Conservation (phyloP, 139 green algal genomes). For the Desmodesmus armatus region DNA sequence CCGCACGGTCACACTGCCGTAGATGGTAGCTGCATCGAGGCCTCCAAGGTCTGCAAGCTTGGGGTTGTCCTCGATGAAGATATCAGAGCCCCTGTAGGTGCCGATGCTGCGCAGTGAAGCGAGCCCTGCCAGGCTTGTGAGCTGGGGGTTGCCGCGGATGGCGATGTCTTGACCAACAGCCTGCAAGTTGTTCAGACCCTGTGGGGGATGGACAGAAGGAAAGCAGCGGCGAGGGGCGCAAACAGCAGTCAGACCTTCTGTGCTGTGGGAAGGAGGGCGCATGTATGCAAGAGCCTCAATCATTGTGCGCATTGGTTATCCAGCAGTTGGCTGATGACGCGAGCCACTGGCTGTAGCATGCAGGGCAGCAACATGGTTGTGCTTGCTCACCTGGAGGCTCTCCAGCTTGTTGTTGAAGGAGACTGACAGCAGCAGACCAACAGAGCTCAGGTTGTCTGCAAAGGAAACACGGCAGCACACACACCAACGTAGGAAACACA, state of each 20-base stretch:
- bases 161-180: conserved; percentile 23
- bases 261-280: too few species aligned
- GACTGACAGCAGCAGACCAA: conserved; percentile 32
- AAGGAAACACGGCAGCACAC: neutral
- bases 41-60: conserved; percentile 2
- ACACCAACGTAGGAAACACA: neutral
- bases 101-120: conserved; percentile 16
- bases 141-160: conserved; percentile 14
- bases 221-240: too few species aligned
- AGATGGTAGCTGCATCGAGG: neutral
- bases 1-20: neutral
- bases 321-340: too few species aligned
- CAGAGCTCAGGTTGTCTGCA: conserved; percentile 29
- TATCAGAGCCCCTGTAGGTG: conserved; percentile 4
- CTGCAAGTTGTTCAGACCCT: conserved; percentile 36
- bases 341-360: too few species aligned
- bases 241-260: too few species aligned
- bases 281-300: too few species aligned
- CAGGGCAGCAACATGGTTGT: neutral
- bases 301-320: too few species aligned
- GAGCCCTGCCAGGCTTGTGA: conserved; percentile 18
- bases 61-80: conserved; percentile 40
- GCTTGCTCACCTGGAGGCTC: conserved; percentile 2
- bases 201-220: neutral
- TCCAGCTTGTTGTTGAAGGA: conserved; percentile 16